Conservation (phyloP, 352 stramenopile genomes). For the Elongisporangium senticosum region DNA sequence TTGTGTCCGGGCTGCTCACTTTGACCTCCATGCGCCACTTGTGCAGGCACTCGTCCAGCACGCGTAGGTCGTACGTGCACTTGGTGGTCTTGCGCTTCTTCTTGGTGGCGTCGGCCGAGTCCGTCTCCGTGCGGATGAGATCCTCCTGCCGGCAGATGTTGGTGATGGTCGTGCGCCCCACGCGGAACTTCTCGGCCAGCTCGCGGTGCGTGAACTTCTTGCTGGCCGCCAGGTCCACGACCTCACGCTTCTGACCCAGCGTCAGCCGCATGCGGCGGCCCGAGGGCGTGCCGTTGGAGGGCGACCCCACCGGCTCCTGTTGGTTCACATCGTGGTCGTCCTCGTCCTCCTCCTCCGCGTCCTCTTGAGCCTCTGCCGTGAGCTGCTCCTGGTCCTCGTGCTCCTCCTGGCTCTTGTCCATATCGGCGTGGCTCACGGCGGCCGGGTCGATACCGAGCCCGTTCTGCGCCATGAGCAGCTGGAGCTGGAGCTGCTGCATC, state of each 20-base stretch:
- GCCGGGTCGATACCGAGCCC: conserved; percentile 4
- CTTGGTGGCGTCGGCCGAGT: conserved; percentile 79
- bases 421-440: conserved; percentile 3
- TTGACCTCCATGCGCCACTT: conserved; percentile 87
- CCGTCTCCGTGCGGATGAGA: conserved; percentile 77
- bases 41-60: conserved; percentile 80
- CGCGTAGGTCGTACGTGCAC: conserved; percentile 74
- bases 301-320: background rate
- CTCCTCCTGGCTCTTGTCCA: conserved; percentile 1
- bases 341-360: conserved; percentile 1
- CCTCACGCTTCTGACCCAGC: conserved; percentile 81
- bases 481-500: conserved; percentile 13
- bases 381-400: conserved; percentile 12
- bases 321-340: background rate
- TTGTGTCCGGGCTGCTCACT: conserved; percentile 69
- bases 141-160: conserved; percentile 85
- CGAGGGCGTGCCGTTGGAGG: background rate
- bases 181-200: conserved; percentile 74
- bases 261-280: conserved; percentile 68
- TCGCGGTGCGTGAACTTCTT: conserved; percentile 86
- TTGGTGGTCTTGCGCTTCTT: conserved; percentile 86
- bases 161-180: conserved; percentile 80
- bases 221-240: conserved; percentile 75
- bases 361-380: conserved; percentile 19
- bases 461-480: conserved; percentile 13